These are phyloP conservation scores for Tulasnella sp. DNA, from an alignment of 768 basidiomycete species.

Conservation along the genomic window DNA sequence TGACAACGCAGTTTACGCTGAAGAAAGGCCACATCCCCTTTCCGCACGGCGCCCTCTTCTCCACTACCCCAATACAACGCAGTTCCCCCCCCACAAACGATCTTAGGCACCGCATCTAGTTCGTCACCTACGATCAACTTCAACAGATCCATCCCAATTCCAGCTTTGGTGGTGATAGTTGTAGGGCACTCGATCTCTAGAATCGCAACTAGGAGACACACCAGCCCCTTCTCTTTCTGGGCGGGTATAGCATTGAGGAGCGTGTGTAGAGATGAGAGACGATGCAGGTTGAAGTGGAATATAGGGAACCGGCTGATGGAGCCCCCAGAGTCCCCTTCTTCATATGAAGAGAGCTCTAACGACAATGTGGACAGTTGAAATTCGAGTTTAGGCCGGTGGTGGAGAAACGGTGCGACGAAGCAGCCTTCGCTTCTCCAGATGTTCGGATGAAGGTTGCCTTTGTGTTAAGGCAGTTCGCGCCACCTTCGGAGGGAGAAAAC, in stretches of 20 bases:
- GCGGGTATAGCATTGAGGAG: slow-evolving; percentile 19
- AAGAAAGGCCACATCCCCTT: slow-evolving; percentile 62
- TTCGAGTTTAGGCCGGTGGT: not conserved
- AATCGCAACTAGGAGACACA: slow-evolving; percentile 50
- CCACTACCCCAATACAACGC: slow-evolving; percentile 59
- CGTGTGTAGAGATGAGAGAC: slow-evolving; percentile 41
- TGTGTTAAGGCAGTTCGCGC: not conserved
- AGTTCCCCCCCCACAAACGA: slow-evolving; percentile 69
- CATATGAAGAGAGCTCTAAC: not conserved
- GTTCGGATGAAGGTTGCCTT: not conserved
- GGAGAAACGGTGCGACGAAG: not conserved
- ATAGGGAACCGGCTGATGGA: slow-evolving; percentile 64
- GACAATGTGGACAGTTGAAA: not conserved
- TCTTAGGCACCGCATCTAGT: slow-evolving; percentile 49
- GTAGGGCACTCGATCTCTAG: slow-evolving; percentile 74
- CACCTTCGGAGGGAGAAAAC: no score
- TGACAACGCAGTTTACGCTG: slow-evolving; percentile 60
- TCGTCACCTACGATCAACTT: slow-evolving; percentile 69
- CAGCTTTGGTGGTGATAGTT: slow-evolving; percentile 54
- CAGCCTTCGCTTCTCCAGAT: not conserved
- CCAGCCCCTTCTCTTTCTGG: slow-evolving; percentile 31
- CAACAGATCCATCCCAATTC: slow-evolving; percentile 55
- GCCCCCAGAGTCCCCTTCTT: slow-evolving; percentile 23
- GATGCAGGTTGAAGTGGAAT: slow-evolving; percentile 65
- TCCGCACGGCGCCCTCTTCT: slow-evolving; percentile 36